These are phyloP conservation scores for Pichia sp. DNA, from an alignment of 1,139 yeast genomes.

Conservation along the genomic window DNA sequence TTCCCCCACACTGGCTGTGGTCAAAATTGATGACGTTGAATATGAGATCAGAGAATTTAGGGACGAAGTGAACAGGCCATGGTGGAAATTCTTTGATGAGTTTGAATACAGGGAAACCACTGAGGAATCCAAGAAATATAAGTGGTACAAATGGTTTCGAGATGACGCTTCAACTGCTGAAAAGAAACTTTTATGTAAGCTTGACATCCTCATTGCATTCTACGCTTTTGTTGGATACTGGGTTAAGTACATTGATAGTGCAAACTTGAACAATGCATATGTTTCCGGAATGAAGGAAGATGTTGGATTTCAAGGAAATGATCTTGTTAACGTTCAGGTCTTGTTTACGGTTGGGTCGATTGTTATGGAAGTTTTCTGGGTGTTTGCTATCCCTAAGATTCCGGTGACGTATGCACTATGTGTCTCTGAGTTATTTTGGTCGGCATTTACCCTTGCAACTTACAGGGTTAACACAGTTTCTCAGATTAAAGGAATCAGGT, in stretches of 20 bases:
- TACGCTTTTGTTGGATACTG: slow-evolving; percentile 60
- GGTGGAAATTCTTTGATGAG: slow-evolving; percentile 38
- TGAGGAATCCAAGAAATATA: slow-evolving; percentile 5
- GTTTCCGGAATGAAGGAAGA: slow-evolving; percentile 60
- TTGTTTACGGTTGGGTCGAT: slow-evolving; percentile 53
- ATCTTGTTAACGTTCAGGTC: slow-evolving; percentile 53
- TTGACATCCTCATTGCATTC: slow-evolving; percentile 54
- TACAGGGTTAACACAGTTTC: slow-evolving; percentile 36
- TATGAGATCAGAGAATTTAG: slow-evolving; percentile 35
- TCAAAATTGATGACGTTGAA: not conserved
- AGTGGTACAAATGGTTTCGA: slow-evolving; percentile 16
- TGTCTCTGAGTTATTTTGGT: slow-evolving; percentile 56
- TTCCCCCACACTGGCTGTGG: no score
- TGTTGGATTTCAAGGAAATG: slow-evolving; percentile 55
- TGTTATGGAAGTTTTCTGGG: slow-evolving; percentile 43
- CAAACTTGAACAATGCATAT: slow-evolving; percentile 58
- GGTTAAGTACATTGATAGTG: slow-evolving; percentile 61
- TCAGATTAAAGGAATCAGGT: slow-evolving; percentile 43
- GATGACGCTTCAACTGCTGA: slow-evolving; percentile 23
- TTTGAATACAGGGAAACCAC: slow-evolving; percentile 13
- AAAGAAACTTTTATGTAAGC: slow-evolving; percentile 45
- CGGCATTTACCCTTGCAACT: slow-evolving; percentile 51
- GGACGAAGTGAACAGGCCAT: slow-evolving; percentile 54
- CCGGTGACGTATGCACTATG: slow-evolving; percentile 55
- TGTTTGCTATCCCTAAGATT: slow-evolving; percentile 27